Percentiles rank a stretch among this genome's conserved stretches.
Evolutionary conservation across 148 eudicot genomes (phyloP).

Genomic region (Beta vulgaris): DNA sequence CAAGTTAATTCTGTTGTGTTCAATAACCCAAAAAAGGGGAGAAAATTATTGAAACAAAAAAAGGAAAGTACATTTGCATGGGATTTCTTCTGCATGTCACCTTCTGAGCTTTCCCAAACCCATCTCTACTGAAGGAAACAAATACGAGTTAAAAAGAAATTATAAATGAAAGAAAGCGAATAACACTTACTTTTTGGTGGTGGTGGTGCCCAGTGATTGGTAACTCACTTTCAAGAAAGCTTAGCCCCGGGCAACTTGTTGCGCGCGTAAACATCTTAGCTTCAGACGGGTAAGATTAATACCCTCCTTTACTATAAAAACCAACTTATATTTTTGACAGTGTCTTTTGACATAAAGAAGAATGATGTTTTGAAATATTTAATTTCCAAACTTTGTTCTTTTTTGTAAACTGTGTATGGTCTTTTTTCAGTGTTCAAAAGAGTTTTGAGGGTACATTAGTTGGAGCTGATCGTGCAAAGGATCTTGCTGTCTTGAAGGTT

Average conservation of each 20-base stretch:
- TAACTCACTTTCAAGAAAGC: constrained; percentile 85
- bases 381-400: constrained; percentile 10
- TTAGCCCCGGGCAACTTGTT: constrained; percentile 79
- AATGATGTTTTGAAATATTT: background rate
- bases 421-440: constrained; percentile 73
- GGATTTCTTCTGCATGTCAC: background rate
- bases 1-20: background rate
- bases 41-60: background rate
- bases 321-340: constrained; percentile 5
- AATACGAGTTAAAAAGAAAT: background rate
- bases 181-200: constrained; percentile 6
- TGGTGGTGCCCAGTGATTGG: constrained; percentile 67
- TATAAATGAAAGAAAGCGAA: background rate
- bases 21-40: background rate
- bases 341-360: background rate
- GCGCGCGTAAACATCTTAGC: constrained; percentile 94
- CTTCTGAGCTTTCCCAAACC: too few relatives aligned
- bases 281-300: constrained; percentile 72
- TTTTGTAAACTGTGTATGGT: constrained; percentile 14
- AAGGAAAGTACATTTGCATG: background rate
- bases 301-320: constrained; percentile 1
- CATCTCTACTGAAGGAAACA: background rate
- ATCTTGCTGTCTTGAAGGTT: constrained; percentile 98
- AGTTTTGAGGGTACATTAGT: constrained; percentile 85
- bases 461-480: constrained; percentile 98